Percentiles rank a stretch among this genome's conserved stretches.
Evolutionary conservation across 495 filamentous ascomycete species (phyloP).

Genomic region (Platismatia glauca): DNA sequence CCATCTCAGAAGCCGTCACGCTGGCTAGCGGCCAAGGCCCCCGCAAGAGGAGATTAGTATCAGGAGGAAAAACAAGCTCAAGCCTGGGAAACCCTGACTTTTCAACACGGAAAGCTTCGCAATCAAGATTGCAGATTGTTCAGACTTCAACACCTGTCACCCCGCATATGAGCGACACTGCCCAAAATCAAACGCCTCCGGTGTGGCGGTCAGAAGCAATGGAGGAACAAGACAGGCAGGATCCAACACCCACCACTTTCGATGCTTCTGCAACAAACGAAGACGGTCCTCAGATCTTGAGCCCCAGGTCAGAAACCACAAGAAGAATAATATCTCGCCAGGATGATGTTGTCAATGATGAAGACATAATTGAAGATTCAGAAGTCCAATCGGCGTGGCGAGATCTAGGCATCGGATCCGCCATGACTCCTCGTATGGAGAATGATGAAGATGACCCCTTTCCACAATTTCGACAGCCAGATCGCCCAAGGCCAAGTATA

Average conservation of each 20-base stretch:
- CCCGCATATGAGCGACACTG: conserved; percentile 9
- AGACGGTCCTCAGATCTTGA: conserved; percentile 18
- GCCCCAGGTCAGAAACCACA: conserved; percentile 20
- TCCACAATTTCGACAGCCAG: conserved; percentile 12
- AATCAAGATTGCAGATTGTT: conserved; percentile 17
- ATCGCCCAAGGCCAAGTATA: conserved; percentile 35
- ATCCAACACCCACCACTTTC: conserved; percentile 20
- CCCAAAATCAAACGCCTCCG: conserved; percentile 23
- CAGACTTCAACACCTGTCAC: conserved; percentile 27
- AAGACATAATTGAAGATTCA: conserved; percentile 11
- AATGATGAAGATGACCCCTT: conserved; percentile 9
- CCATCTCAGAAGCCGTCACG: conserved; percentile 47
- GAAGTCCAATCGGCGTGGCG: conserved; percentile 10
- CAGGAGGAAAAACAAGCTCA: conserved; percentile 1
- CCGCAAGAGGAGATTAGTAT: conserved; percentile 20
- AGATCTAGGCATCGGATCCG: conserved; percentile 9
- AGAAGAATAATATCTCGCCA: conserved; percentile 1
- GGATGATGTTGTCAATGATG: not conserved
- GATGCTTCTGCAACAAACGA: conserved; percentile 3
- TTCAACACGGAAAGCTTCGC: conserved; percentile 6
- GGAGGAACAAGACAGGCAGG: conserved; percentile 28
- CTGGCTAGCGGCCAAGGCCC: conserved; percentile 15
- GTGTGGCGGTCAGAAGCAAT: conserved; percentile 7
- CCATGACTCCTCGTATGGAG: conserved; percentile 15
- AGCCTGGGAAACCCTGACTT: conserved; percentile 2